Percentiles rank a stretch among this genome's conserved stretches.
Conservation (phyloP, 495 filamentous ascomycete genomes). For the Penicillium crystallinum region DNA sequence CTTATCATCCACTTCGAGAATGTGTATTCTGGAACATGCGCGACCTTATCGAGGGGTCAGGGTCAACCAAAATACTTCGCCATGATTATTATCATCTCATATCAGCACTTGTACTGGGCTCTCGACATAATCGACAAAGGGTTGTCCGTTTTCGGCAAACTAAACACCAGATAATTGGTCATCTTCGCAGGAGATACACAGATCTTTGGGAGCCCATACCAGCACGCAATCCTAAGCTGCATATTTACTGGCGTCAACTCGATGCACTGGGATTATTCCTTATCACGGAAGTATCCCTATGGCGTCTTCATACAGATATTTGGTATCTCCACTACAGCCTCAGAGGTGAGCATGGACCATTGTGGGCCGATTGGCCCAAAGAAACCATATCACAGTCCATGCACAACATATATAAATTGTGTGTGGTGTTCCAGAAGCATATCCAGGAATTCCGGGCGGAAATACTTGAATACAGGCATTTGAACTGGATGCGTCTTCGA, state of each 20-base stretch:
- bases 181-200: not conserved
- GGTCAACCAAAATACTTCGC: not conserved
- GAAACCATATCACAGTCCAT: not conserved
- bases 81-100: not conserved
- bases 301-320: slow-evolving; percentile 7
- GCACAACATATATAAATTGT: not conserved
- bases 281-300: not conserved
- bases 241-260: slow-evolving; percentile 28
- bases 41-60: not conserved
- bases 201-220: slow-evolving; percentile 1
- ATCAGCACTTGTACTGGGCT: not conserved
- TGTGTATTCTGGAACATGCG: not conserved
- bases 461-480: slow-evolving; percentile 4
- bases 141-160: not conserved
- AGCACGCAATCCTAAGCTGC: slow-evolving; percentile 5
- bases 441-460: too few relatives aligned
- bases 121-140: not conserved
- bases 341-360: slow-evolving; percentile 4
- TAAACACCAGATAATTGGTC: not conserved
- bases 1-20: not conserved
- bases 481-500: slow-evolving; percentile 26
- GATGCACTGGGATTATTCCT: slow-evolving; percentile 27
- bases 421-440: too few relatives aligned
- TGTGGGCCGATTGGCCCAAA: slow-evolving; percentile 11
- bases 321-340: slow-evolving; percentile 9